phyloP scores from a whole-genome alignment of 2,329 filamentous ascomycete genomes.

The Leptographium lundbergii region DNA sequence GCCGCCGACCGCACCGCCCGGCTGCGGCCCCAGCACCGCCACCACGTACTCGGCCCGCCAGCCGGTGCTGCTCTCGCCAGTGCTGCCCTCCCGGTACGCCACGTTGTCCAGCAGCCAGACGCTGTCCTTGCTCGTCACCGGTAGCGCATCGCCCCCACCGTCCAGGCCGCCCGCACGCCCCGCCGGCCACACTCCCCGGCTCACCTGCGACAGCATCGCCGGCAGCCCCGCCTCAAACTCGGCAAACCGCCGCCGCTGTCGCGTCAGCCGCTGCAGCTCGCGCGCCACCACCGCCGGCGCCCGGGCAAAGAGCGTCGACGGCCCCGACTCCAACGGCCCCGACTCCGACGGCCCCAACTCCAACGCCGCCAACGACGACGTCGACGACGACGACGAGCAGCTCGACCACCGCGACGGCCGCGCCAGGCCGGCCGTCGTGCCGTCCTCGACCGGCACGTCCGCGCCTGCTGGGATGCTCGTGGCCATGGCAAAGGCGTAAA shows the following conservation, averaged over 20 bases:
- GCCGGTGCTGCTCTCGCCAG: conserved; percentile 15
- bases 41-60: conserved; percentile 81
- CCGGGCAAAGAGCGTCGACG: neutral
- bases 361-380: neutral
- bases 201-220: neutral
- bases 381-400: neutral
- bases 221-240: conserved; percentile 36
- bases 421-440: neutral
- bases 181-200: neutral
- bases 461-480: neutral
- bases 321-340: neutral
- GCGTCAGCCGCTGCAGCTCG: conserved; percentile 38
- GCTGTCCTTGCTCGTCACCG: conserved; percentile 51
- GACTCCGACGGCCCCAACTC: neutral
- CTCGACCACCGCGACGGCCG: neutral
- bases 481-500: neutral
- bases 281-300: conserved; percentile 5
- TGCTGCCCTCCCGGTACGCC: conserved; percentile 33
- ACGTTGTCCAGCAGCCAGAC: conserved; percentile 91
- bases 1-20: conserved; percentile 52
- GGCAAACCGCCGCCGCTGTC: conserved; percentile 34
- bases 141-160: conserved; percentile 43
- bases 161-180: conserved; percentile 11
- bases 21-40: conserved; percentile 65
- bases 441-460: neutral